Evolutionary conservation across 2,329 filamentous ascomycete genomes (phyloP).

Genomic region (Fusarium chlamydosporum): DNA sequence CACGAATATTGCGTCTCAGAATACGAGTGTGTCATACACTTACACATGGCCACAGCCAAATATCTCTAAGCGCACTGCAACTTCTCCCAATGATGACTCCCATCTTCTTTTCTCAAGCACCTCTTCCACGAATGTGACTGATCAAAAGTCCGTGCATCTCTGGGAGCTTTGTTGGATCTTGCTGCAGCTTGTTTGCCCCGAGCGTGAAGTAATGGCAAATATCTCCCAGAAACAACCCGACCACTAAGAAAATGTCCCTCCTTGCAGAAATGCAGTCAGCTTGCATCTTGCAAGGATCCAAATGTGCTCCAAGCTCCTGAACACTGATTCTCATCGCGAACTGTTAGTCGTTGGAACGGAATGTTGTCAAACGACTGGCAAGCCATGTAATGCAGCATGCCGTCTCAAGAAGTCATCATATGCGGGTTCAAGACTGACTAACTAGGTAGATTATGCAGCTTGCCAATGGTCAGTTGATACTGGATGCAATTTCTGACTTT

Average conservation of each 20-base stretch:
- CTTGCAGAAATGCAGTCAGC: not conserved
- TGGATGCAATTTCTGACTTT: not conserved
- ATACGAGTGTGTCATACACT: not conserved
- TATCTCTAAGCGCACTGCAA: not conserved
- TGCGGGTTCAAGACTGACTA: not conserved
- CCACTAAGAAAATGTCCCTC: not conserved
- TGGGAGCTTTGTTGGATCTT: not conserved
- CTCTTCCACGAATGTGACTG: not conserved
- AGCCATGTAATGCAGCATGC: not conserved
- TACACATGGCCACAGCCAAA: not conserved
- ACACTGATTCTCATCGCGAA: not conserved
- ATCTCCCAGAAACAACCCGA: not conserved
- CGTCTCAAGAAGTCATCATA: not conserved
- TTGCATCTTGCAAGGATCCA: not conserved
- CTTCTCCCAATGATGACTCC: not conserved
- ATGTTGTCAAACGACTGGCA: constrained; percentile 5
- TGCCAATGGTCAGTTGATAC: not conserved
- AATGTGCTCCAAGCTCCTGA: not conserved
- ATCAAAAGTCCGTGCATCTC: not conserved
- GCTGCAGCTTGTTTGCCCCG: constrained; percentile 3
- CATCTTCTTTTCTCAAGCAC: not conserved
- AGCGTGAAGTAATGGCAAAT: not conserved
- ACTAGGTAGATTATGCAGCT: not conserved
- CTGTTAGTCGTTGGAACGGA: constrained; percentile 1
- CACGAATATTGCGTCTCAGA: not conserved